Evolutionary conservation across 352 stramenopile genomes (phyloP).

Genomic region (Pythium oligandrum): DNA sequence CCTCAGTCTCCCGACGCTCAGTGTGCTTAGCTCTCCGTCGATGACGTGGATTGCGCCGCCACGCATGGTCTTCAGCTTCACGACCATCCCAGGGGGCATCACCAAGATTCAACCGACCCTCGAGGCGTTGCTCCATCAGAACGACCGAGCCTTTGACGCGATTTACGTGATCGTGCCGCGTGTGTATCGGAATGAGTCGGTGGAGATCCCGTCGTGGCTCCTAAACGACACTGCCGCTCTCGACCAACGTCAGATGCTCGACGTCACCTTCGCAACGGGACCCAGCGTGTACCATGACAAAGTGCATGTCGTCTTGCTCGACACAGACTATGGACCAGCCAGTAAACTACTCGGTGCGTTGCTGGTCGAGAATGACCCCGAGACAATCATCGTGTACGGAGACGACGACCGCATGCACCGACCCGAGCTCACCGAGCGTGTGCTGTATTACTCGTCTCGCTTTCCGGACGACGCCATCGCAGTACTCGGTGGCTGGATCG

Average conservation of each 20-base stretch:
- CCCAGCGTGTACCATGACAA: constrained; percentile 31
- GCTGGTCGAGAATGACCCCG: constrained; percentile 43
- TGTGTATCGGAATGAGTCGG: constrained; percentile 25
- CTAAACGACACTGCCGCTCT: constrained; percentile 11
- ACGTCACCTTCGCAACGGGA: constrained; percentile 27
- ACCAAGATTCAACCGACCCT: constrained; percentile 31
- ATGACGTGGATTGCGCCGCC: constrained; percentile 22
- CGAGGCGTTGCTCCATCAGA: constrained; percentile 31
- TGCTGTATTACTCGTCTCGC: constrained; percentile 39
- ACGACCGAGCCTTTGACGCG: constrained; percentile 31
- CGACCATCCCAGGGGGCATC: constrained; percentile 33
- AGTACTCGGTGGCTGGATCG: constrained; percentile 48
- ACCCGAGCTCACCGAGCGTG: constrained; percentile 30
- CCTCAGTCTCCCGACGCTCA: constrained; percentile 32
- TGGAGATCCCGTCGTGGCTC: constrained; percentile 44
- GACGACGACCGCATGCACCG: constrained; percentile 46
- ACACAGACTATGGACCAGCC: constrained; percentile 47
- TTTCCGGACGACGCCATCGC: constrained; percentile 42
- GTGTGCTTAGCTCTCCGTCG: constrained; percentile 14
- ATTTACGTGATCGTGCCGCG: constrained; percentile 49
- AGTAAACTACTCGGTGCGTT: constrained; percentile 50
- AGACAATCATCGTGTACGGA: constrained; percentile 61
- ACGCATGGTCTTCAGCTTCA: constrained; percentile 57
- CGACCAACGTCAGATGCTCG: constrained; percentile 23
- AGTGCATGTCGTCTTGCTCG: constrained; percentile 31